phyloP scores from a whole-genome alignment of 2,329 filamentous ascomycete species.

The Sporothrix schenckii region DNA sequence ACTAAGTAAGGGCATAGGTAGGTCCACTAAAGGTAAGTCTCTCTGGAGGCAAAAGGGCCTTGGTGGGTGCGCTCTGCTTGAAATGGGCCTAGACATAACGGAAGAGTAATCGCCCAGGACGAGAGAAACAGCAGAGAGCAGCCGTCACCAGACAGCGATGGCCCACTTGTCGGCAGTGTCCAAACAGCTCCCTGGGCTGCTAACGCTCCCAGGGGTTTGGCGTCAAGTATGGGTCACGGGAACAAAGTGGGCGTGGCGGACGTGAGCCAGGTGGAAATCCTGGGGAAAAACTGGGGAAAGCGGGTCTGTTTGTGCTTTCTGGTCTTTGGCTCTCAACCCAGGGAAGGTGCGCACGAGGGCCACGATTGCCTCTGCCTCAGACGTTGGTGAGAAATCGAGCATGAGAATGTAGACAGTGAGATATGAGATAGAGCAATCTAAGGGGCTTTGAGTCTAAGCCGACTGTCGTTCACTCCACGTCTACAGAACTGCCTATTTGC shows the following conservation, averaged over 20 bases:
- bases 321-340: not conserved
- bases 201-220: slow-evolving; percentile 31
- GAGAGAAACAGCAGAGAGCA: not conserved
- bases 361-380: not conserved
- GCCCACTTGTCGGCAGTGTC: not conserved
- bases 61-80: not conserved
- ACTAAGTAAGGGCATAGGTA: not conserved
- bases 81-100: not conserved
- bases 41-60: not conserved
- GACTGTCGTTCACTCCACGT: not conserved
- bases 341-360: not conserved
- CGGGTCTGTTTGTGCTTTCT: slow-evolving; percentile 23
- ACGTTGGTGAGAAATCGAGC: slow-evolving; percentile 9
- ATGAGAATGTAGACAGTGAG: not conserved
- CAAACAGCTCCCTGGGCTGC: slow-evolving; percentile 3
- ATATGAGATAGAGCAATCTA: not conserved
- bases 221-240: slow-evolving; percentile 33
- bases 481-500: not conserved
- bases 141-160: not conserved
- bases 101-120: slow-evolving; percentile 10
- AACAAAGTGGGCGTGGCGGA: slow-evolving; percentile 29
- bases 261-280: slow-evolving; percentile 29
- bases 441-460: not conserved
- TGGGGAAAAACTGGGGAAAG: slow-evolving; percentile 37
- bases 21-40: not conserved